Conservation (phyloP, 768 basidiomycete species). For the Sutorius australiensis region DNA sequence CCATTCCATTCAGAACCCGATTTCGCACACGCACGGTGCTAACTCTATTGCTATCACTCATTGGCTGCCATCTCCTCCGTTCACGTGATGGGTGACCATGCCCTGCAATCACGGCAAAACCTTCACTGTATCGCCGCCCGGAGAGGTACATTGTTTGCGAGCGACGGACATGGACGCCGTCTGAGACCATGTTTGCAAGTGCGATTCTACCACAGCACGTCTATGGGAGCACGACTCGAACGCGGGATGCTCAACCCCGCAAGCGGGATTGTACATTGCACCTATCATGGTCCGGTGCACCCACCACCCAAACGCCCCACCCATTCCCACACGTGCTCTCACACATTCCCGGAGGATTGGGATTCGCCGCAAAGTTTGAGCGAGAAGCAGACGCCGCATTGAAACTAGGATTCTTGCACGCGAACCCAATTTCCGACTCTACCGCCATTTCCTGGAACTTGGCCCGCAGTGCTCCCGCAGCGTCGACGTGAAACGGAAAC, state of each 20-base stretch:
- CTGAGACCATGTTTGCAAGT: not conserved
- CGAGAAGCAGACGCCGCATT: not conserved
- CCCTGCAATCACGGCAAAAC: constrained; percentile 1
- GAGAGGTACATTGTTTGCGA: not conserved
- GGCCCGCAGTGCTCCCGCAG: not conserved
- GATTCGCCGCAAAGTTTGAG: not conserved
- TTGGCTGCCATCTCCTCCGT: constrained; percentile 3
- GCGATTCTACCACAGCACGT: not conserved
- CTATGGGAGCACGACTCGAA: not conserved
- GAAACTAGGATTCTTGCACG: not conserved
- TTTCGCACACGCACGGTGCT: not conserved
- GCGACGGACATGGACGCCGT: not conserved
- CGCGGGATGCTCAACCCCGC: not conserved
- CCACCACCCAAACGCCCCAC: not conserved
- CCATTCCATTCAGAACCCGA: not conserved
- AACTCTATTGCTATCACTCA: constrained; percentile 4
- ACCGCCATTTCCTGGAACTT: not conserved
- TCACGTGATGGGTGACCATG: not conserved
- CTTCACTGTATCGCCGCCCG: not conserved
- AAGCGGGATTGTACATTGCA: not conserved
- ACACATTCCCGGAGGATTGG: not conserved
- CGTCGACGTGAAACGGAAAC: not conserved
- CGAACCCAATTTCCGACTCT: not conserved
- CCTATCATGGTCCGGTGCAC: not conserved
- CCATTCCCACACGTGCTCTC: not conserved